phyloP scores from a whole-genome alignment of 2,329 filamentous ascomycete species.

The Esteya vermicola region DNA sequence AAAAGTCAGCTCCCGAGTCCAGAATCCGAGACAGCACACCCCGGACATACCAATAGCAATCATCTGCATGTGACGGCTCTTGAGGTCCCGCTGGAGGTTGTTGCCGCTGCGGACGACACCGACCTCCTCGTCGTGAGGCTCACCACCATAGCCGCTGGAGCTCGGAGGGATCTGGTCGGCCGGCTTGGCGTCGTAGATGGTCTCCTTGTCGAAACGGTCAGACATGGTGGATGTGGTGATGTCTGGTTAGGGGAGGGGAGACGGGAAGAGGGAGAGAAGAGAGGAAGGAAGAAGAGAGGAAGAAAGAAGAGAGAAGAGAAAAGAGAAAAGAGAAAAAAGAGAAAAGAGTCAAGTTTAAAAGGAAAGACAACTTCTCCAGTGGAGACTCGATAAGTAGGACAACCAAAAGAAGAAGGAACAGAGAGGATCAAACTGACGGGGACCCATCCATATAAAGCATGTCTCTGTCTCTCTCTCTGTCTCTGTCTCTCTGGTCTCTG shows the following conservation, averaged over 20 bases:
- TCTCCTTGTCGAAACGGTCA: slow-evolving; percentile 5
- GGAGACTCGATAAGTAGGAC: too few species aligned
- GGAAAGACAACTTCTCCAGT: background rate
- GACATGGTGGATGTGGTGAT: slow-evolving; percentile 1
- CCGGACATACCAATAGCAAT: slow-evolving; percentile 25
- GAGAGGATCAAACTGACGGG: background rate
- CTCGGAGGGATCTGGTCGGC: slow-evolving; percentile 4
- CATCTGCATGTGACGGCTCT: slow-evolving; percentile 29
- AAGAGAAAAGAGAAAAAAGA: background rate
- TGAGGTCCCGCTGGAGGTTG: slow-evolving; percentile 21
- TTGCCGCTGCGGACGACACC: slow-evolving; percentile 19
- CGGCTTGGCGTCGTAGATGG: slow-evolving; percentile 8
- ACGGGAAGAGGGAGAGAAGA: background rate
- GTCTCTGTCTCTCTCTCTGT: too few species aligned
- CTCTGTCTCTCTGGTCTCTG: too few species aligned
- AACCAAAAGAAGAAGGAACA: background rate
- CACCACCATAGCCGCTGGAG: slow-evolving; percentile 1
- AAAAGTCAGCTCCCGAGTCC: too few species aligned
- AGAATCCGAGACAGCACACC: background rate
- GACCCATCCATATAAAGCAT: too few species aligned
- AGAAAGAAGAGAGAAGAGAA: background rate
- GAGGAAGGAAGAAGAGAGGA: background rate
- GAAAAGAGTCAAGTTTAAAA: background rate
- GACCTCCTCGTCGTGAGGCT: slow-evolving; percentile 19
- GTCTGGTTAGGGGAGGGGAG: background rate